Percentiles rank a stretch among this genome's conserved stretches.
phyloP scores from a whole-genome alignment of 176 grass and related monocot species.

The Phoenix dactylifera region DNA sequence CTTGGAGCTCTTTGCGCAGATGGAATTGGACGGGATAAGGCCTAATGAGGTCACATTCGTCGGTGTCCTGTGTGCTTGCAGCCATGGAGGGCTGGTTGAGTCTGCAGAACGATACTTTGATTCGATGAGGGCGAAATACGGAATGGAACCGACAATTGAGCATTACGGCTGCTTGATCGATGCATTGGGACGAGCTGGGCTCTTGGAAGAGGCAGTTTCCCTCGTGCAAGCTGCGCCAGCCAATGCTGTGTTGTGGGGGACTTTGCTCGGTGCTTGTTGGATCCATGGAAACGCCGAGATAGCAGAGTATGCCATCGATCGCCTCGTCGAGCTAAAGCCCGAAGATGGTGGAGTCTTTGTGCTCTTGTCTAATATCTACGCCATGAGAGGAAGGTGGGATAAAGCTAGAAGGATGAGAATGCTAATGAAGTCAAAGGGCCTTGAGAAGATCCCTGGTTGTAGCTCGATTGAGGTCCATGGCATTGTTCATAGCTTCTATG shows the following conservation, averaged over 20 bases:
- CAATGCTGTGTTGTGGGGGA: slow-evolving; percentile 11
- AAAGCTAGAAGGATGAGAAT: slow-evolving; percentile 7
- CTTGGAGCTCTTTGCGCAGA: slow-evolving; percentile 14
- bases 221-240: not conserved
- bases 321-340: not conserved
- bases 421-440: slow-evolving; percentile 10
- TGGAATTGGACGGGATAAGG: not conserved
- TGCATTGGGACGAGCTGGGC: slow-evolving; percentile 14
- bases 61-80: slow-evolving; percentile 10
- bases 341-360: slow-evolving; percentile 16
- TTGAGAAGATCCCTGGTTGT: slow-evolving; percentile 3
- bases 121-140: slow-evolving; percentile 2
- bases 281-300: slow-evolving; percentile 15
- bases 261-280: slow-evolving; percentile 17
- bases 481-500: slow-evolving; percentile 1
- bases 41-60: slow-evolving; percentile 19
- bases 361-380: slow-evolving; percentile 22
- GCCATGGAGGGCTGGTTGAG: slow-evolving; percentile 22
- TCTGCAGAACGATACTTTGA: slow-evolving; percentile 3
- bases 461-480: slow-evolving; percentile 12
- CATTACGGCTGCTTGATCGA: slow-evolving; percentile 15
- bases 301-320: not conserved
- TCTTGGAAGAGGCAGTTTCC: slow-evolving; percentile 10
- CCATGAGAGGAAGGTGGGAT: slow-evolving; percentile 10
- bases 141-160: slow-evolving; percentile 11